Evolutionary conservation across 441 rosid genomes (phyloP).

Genomic region (Adansonia madagascariensis): DNA sequence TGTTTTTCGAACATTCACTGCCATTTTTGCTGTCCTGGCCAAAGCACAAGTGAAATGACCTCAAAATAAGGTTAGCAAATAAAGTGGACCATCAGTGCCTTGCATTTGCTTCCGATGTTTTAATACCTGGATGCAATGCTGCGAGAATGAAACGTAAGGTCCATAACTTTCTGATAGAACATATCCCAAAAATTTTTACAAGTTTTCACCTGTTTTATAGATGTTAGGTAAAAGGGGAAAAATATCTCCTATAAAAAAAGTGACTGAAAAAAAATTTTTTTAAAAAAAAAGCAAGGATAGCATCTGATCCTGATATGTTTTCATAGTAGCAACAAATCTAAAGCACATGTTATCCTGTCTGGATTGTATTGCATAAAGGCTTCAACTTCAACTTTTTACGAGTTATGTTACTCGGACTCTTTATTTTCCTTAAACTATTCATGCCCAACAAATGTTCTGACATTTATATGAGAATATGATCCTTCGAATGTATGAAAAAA

Average conservation of each 20-base stretch:
- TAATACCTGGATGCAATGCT: conserved; percentile 40
- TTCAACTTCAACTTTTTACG: too few species aligned
- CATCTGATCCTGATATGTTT: not conserved
- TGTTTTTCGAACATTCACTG: conserved; percentile 34
- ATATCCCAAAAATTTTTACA: conserved; percentile 43
- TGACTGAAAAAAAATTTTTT: not conserved
- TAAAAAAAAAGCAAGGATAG: not conserved
- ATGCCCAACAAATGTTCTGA: too few species aligned
- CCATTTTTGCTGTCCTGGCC: conserved; percentile 52
- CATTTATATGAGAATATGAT: too few species aligned
- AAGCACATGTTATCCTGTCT: not conserved
- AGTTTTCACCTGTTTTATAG: conserved; percentile 43
- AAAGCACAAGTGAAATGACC: conserved; percentile 30
- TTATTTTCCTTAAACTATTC: too few species aligned
- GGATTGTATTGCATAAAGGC: not conserved
- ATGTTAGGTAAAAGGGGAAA: conserved; percentile 5
- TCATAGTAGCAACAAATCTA: not conserved
- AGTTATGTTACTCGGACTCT: too few species aligned
- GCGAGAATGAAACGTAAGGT: conserved; percentile 37
- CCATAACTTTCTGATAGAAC: conserved; percentile 42
- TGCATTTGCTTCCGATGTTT: conserved; percentile 5
- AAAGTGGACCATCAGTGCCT: not conserved
- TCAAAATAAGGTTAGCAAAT: conserved; percentile 7
- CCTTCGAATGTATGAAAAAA: too few species aligned
- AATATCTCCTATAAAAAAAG: not conserved